phyloP scores from a whole-genome alignment of 75 land plant species.

The Isoetes taiwanensis region DNA sequence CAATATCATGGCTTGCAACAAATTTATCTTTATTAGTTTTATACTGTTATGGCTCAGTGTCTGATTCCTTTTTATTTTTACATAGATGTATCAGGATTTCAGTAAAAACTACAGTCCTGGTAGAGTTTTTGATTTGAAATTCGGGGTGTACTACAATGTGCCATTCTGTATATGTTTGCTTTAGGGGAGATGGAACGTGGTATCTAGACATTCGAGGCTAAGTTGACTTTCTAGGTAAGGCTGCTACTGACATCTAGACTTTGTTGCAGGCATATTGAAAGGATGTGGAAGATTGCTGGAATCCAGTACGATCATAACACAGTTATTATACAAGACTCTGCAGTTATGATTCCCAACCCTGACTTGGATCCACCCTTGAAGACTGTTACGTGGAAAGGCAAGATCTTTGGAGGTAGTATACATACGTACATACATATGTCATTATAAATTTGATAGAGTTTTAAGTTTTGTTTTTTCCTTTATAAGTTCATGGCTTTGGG shows the following conservation, averaged over 20 bases:
- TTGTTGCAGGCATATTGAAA: conserved; percentile 42
- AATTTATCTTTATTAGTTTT: no score
- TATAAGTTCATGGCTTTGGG: no score
- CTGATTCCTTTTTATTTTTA: not conserved
- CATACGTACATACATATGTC: no score
- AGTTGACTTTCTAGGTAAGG: not conserved
- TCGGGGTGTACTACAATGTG: not conserved
- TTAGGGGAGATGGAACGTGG: not conserved
- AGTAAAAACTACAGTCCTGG: not conserved
- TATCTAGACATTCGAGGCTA: not conserved
- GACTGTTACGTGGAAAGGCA: conserved; percentile 50
- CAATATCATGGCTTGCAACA: no score
- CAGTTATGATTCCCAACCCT: conserved; percentile 20
- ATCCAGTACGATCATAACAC: conserved; percentile 46
- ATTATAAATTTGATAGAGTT: no score
- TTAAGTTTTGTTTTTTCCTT: no score
- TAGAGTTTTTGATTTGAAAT: not conserved
- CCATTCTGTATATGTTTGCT: not conserved
- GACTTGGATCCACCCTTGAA: conserved; percentile 11
- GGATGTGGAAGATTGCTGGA: conserved; percentile 61
- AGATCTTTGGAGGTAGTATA: conserved; percentile 60
- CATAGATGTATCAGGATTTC: not conserved
- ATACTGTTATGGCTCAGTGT: not conserved
- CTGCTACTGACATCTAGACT: not conserved
- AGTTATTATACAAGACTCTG: conserved; percentile 24